Conservation (phyloP, 176 grass and related monocot species). For the Dendrocalamus sinicus region DNA sequence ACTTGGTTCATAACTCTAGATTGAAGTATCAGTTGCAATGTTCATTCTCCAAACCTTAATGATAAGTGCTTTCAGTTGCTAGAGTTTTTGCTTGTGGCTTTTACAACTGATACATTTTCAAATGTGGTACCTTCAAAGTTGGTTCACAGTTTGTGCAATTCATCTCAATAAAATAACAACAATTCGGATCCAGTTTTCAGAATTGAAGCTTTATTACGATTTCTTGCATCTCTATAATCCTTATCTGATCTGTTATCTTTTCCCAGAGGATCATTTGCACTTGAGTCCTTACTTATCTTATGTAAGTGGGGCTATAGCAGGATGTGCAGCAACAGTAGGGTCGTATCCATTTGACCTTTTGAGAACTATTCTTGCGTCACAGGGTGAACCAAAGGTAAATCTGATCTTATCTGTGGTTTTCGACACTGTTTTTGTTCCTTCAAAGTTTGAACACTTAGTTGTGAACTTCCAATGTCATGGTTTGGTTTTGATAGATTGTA, state of each 20-base stretch:
- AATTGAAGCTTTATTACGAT: background rate
- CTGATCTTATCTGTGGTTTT: slow-evolving; percentile 16
- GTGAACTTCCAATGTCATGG: background rate
- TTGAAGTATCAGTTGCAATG: background rate
- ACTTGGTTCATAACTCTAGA: background rate
- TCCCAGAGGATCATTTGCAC: slow-evolving; percentile 89
- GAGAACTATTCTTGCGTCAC: slow-evolving; percentile 97
- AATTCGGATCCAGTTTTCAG: background rate
- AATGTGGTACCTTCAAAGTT: background rate
- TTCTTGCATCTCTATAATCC: slow-evolving; percentile 14
- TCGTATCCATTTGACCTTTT: slow-evolving; percentile 99
- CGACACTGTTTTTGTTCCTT: background rate
- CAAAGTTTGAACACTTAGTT: slow-evolving; percentile 10
- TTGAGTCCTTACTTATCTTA: slow-evolving; percentile 91
- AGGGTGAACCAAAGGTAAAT: slow-evolving; percentile 98
- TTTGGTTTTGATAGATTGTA: background rate
- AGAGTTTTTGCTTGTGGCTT: background rate
- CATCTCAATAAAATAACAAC: background rate
- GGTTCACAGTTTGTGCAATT: background rate
- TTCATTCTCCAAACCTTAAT: slow-evolving; percentile 8
- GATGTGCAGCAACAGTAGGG: slow-evolving; percentile 86
- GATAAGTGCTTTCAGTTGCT: background rate
- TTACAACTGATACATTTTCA: background rate
- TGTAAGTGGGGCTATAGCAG: slow-evolving; percentile 91
- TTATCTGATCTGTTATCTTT: slow-evolving; percentile 38